Evolutionary conservation across 306 rosid species (phyloP).

Genomic region (Abrus precatorius): DNA sequence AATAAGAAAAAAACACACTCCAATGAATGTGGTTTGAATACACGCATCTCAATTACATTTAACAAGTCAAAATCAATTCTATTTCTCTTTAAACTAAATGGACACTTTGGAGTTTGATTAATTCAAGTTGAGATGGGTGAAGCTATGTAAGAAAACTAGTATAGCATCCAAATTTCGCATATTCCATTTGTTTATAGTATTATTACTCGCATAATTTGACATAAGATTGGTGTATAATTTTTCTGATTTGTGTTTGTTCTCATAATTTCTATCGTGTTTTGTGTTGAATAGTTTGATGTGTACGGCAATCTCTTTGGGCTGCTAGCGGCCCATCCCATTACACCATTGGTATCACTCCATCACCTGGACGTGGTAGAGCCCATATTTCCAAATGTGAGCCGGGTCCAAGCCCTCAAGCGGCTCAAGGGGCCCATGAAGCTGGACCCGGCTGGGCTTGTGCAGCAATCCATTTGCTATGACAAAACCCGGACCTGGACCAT

Average conservation of each 20-base stretch:
- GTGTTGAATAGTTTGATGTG: slow-evolving; percentile 69
- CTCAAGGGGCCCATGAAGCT: slow-evolving; percentile 58
- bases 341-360: slow-evolving; percentile 78
- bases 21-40: too few species aligned
- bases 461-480: slow-evolving; percentile 87
- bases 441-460: slow-evolving; percentile 71
- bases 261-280: neutral
- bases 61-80: too few species aligned
- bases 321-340: slow-evolving; percentile 73
- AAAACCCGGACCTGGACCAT: slow-evolving; percentile 66
- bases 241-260: neutral
- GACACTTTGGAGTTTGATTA: too few species aligned
- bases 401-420: slow-evolving; percentile 59
- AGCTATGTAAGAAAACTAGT: neutral
- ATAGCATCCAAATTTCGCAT: neutral
- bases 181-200: neutral
- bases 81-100: too few species aligned
- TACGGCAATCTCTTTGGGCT: slow-evolving; percentile 80
- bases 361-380: slow-evolving; percentile 80
- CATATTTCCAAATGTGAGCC: slow-evolving; percentile 67
- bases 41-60: too few species aligned
- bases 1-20: too few species aligned
- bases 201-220: neutral
- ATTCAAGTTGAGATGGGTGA: too few species aligned
- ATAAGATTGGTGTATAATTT: too few species aligned